phyloP scores from a whole-genome alignment of 2,329 filamentous ascomycete genomes.

The Aspergillus sp. region DNA sequence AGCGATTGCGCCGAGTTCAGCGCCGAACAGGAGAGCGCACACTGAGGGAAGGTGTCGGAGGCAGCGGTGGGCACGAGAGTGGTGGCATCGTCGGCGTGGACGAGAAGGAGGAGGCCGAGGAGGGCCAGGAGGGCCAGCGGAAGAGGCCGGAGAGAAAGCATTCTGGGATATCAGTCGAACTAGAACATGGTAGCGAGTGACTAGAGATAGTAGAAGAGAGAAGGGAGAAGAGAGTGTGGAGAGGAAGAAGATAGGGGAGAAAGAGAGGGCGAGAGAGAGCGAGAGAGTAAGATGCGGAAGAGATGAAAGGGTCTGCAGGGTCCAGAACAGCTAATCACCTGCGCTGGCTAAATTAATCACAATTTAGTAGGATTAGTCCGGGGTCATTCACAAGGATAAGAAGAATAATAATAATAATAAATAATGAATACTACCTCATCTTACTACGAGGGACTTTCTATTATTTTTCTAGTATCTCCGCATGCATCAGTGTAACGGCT shows the following conservation, averaged over 20 bases:
- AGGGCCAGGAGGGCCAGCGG: constrained; percentile 12
- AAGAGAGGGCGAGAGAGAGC: not conserved
- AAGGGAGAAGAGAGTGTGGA: constrained; percentile 1
- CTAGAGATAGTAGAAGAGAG: constrained; percentile 3
- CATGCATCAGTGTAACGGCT: too few relatives aligned
- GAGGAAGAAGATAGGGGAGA: not conserved
- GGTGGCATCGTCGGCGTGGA: constrained; percentile 20
- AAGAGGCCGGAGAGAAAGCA: not conserved
- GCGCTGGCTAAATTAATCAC: too few relatives aligned
- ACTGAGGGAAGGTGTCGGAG: constrained; percentile 56
- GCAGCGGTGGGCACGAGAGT: constrained; percentile 35
- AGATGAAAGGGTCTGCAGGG: not conserved
- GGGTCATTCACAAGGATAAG: too few relatives aligned
- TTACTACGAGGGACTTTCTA: too few relatives aligned
- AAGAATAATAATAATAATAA: too few relatives aligned
- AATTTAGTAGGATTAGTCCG: too few relatives aligned
- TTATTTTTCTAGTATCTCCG: too few relatives aligned
- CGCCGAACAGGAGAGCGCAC: constrained; percentile 57
- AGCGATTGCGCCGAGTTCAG: constrained; percentile 69
- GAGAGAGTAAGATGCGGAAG: not conserved
- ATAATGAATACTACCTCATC: too few relatives aligned
- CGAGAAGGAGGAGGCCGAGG: constrained; percentile 19
- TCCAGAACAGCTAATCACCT: not conserved
- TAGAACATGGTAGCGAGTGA: not conserved
- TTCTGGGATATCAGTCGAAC: too few relatives aligned